These are phyloP conservation scores for Penicillium sp. DNA, from an alignment of 2,329 filamentous ascomycete species.

Conservation along the genomic window DNA sequence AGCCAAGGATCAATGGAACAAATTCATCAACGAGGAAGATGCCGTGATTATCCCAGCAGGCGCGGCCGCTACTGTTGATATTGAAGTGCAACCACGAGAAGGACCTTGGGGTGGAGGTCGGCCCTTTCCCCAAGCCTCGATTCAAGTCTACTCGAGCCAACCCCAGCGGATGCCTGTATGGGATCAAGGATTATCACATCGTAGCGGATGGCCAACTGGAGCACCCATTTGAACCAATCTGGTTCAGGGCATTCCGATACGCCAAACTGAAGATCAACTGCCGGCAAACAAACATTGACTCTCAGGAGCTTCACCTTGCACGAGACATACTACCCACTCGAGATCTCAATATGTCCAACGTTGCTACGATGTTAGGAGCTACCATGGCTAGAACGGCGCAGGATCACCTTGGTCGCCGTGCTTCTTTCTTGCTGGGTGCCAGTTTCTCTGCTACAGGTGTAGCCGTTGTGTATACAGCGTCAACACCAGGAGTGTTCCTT, in stretches of 20 bases:
- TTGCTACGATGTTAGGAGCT: no score
- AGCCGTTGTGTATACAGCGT: no score
- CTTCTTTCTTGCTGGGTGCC: no score
- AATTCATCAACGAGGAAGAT: conserved; percentile 2
- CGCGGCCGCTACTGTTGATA: conserved; percentile 14
- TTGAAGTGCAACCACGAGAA: conserved; percentile 23
- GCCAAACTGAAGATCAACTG: conserved; percentile 10
- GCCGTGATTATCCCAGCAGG: conserved; percentile 3
- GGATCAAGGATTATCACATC: conserved; percentile 11
- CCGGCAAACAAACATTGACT: conserved; percentile 2
- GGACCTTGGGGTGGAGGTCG: conserved; percentile 14
- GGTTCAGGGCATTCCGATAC: conserved; percentile 20
- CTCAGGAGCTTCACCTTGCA: conserved; percentile 9
- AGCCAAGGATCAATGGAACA: conserved; percentile 6
- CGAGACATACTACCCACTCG: conserved; percentile 18
- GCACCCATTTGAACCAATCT: conserved; percentile 17
- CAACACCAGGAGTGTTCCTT: no score
- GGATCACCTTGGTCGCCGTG: no score
- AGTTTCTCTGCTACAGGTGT: no score
- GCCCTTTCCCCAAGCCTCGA: conserved; percentile 13
- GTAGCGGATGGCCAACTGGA: conserved; percentile 7
- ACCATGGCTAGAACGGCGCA: no score
- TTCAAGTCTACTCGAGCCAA: conserved; percentile 9
- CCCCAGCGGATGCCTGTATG: conserved; percentile 9
- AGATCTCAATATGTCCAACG: not conserved